A percentile compares a stretch with the other conserved stretches of the same genome.
These are phyloP conservation scores for Backusella australiensis DNA, from an alignment of 192 early-diverging fungal genomes.

Conservation along the genomic window DNA sequence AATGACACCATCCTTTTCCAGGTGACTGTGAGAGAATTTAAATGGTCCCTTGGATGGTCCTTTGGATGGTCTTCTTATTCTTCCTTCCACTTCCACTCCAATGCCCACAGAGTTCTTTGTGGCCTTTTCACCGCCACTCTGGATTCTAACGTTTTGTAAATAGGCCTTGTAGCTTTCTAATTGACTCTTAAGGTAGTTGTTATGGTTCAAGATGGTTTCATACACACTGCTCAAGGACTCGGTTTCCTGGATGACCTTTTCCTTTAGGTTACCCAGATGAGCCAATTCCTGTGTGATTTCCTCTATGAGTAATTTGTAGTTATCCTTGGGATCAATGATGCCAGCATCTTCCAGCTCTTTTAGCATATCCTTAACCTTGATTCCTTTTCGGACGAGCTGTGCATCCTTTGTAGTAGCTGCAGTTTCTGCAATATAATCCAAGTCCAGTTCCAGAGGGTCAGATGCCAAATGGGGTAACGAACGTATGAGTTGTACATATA, in stretches of 20 bases:
- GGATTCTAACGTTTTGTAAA: constrained; percentile 87
- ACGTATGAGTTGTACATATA: constrained; percentile 93
- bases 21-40: constrained; percentile 78
- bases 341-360: constrained; percentile 77
- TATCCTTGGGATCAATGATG: constrained; percentile 71
- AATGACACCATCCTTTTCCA: constrained; percentile 92
- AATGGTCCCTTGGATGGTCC: constrained; percentile 53
- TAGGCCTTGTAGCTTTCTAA: constrained; percentile 95
- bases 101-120: constrained; percentile 55
- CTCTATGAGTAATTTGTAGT: constrained; percentile 80
- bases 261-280: constrained; percentile 88
- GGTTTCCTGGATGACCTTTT: constrained; percentile 85
- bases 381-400: constrained; percentile 86
- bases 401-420: constrained; percentile 89
- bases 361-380: constrained; percentile 95
- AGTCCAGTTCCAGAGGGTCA: constrained; percentile 61
- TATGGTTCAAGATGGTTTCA: constrained; percentile 92
- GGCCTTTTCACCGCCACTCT: constrained; percentile 44
- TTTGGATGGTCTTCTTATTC: constrained; percentile 43
- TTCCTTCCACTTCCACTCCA: constrained; percentile 58
- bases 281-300: constrained; percentile 90
- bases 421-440: constrained; percentile 76
- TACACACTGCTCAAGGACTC: constrained; percentile 78
- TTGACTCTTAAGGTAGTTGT: constrained; percentile 86
- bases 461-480: constrained; percentile 70